phyloP scores from a whole-genome alignment of 208 protist species.

The Crithidia thermophila region DNA sequence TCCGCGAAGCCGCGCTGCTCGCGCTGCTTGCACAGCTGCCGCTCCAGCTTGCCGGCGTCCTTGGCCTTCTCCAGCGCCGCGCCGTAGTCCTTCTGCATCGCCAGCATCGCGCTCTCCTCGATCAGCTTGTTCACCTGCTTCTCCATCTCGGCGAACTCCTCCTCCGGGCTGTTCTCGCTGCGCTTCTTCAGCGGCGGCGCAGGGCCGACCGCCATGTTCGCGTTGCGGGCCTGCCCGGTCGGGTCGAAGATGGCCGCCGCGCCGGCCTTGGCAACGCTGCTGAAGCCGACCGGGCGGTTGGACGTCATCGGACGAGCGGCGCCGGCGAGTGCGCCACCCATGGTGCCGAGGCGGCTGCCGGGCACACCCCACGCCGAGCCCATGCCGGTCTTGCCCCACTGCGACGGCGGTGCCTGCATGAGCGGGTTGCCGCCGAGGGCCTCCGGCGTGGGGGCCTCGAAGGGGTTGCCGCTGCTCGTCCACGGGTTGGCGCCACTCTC shows the following conservation, averaged over 20 bases:
- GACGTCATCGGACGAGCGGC: slow-evolving; percentile 93
- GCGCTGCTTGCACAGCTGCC: slow-evolving; percentile 89
- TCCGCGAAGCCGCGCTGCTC: slow-evolving; percentile 88
- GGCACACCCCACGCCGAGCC: slow-evolving; percentile 74
- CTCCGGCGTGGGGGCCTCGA: slow-evolving; percentile 32
- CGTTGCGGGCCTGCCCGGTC: slow-evolving; percentile 64
- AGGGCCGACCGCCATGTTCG: slow-evolving; percentile 74
- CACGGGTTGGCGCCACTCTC: slow-evolving; percentile 49
- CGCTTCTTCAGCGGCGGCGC: slow-evolving; percentile 92
- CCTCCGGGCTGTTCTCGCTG: slow-evolving; percentile 92
- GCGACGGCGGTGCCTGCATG: slow-evolving; percentile 77
- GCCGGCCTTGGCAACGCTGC: slow-evolving; percentile 30
- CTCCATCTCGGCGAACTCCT: slow-evolving; percentile 93
- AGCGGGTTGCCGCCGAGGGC: slow-evolving; percentile 64
- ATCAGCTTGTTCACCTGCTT: slow-evolving; percentile 93
- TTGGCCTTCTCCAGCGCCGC: slow-evolving; percentile 96
- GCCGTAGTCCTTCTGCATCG: slow-evolving; percentile 84
- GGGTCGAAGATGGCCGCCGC: slow-evolving; percentile 80
- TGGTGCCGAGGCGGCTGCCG: slow-evolving; percentile 64
- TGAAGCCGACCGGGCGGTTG: slow-evolving; percentile 92
- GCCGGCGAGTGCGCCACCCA: slow-evolving; percentile 57
- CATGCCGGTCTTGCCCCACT: slow-evolving; percentile 69
- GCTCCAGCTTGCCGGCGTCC: slow-evolving; percentile 93
- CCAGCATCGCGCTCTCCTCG: slow-evolving; percentile 94
- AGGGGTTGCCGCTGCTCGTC: slow-evolving; percentile 41